Evolutionary conservation across 345 rosid genomes (phyloP).

Genomic region (Passiflora organensis): DNA sequence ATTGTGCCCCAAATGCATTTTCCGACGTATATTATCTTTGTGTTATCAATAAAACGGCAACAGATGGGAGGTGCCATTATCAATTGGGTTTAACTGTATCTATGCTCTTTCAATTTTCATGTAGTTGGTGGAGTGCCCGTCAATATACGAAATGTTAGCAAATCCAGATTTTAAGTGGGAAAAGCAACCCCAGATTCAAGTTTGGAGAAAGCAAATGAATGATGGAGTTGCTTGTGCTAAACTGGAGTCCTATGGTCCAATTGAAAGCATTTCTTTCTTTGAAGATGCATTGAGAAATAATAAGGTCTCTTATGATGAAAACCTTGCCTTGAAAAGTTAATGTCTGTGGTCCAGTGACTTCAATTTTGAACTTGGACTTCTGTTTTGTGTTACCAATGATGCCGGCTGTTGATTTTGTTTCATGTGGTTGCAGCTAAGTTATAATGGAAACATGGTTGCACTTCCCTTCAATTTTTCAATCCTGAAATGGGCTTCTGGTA

Average conservation of each 20-base stretch:
- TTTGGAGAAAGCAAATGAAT: constrained; percentile 56
- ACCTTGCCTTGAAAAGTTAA: background rate
- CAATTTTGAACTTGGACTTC: background rate
- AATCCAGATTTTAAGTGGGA: constrained; percentile 73
- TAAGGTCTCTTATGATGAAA: constrained; percentile 39
- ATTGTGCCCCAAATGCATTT: too few relatives aligned
- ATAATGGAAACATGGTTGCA: constrained; percentile 54
- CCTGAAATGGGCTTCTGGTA: constrained; percentile 63
- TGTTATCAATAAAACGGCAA: background rate
- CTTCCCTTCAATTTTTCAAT: constrained; percentile 68
- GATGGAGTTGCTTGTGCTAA: constrained; percentile 38
- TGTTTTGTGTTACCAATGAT: too few relatives aligned
- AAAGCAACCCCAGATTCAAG: constrained; percentile 59
- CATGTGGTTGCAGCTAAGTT: constrained; percentile 45
- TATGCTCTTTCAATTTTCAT: constrained; percentile 9
- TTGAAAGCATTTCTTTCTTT: constrained; percentile 51
- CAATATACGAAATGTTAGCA: constrained; percentile 84
- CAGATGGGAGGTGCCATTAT: background rate
- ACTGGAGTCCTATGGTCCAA: constrained; percentile 51
- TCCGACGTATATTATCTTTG: background rate
- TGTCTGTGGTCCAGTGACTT: background rate
- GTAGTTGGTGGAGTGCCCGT: constrained; percentile 83
- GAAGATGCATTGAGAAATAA: constrained; percentile 66
- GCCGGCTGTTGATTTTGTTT: constrained; percentile 6
- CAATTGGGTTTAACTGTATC: background rate